Evolutionary conservation across 2,329 filamentous ascomycete species (phyloP).

Genomic region (Sarocladiaceae sp.): DNA sequence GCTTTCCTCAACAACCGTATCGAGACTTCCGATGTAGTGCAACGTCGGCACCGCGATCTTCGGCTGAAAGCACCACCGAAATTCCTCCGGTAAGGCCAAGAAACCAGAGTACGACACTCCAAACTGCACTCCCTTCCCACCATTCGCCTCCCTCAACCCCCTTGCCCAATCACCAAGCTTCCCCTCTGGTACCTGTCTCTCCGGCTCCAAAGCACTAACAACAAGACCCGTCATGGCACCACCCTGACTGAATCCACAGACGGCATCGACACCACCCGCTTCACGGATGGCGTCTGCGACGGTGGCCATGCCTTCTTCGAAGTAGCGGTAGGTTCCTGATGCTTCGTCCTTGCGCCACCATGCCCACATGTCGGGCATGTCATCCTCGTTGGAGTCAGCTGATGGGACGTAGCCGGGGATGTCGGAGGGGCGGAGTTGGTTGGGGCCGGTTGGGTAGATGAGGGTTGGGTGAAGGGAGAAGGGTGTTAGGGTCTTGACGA

Average conservation of each 20-base stretch:
- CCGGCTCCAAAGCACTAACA: constrained; percentile 63
- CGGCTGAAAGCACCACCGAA: constrained; percentile 66
- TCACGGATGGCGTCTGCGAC: constrained; percentile 59
- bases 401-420: constrained; percentile 61
- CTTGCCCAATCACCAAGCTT: constrained; percentile 36
- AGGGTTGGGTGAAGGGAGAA: constrained; percentile 50
- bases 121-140: constrained; percentile 55
- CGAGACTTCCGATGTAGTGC: constrained; percentile 78
- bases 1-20: constrained; percentile 81
- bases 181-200: constrained; percentile 22
- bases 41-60: constrained; percentile 71
- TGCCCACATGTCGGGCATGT: constrained; percentile 64
- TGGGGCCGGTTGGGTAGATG: constrained; percentile 66
- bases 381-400: constrained; percentile 31
- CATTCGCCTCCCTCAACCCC: constrained; percentile 46
- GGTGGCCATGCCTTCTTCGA: constrained; percentile 63
- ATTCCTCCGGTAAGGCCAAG: constrained; percentile 54
- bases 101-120: constrained; percentile 77
- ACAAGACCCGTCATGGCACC: constrained; percentile 69
- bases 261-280: constrained; percentile 69
- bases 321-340: constrained; percentile 57
- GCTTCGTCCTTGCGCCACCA: constrained; percentile 77
- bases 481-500: constrained; percentile 67
- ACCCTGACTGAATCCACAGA: constrained; percentile 81
- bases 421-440: constrained; percentile 57